A percentile compares a stretch with the other conserved stretches of the same genome.
These are phyloP conservation scores for Solanum appendiculatum DNA, from an alignment of 257 asterid genomes.

Conservation along the genomic window DNA sequence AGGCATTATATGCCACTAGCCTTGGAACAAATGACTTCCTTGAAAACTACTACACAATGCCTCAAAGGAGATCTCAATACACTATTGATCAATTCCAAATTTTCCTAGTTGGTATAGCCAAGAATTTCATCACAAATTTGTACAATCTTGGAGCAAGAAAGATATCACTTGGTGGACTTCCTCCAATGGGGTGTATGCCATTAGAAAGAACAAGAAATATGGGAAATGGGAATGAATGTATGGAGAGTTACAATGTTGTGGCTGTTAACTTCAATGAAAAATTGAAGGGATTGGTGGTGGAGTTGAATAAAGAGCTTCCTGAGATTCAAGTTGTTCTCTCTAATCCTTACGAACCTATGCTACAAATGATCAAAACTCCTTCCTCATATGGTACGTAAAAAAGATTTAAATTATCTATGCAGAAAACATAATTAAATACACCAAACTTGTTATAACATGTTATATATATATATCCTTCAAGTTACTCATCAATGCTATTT, in stretches of 20 bases:
- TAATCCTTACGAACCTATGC: slow-evolving; percentile 44
- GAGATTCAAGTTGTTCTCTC: slow-evolving; percentile 67
- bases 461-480: neutral
- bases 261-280: slow-evolving; percentile 58
- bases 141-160: slow-evolving; percentile 67
- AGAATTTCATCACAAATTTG: slow-evolving; percentile 32
- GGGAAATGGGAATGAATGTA: slow-evolving; percentile 29
- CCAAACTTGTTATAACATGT: neutral
- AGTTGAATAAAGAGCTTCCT: slow-evolving; percentile 28
- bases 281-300: slow-evolving; percentile 29
- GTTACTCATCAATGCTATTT: neutral
- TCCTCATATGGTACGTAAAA: slow-evolving; percentile 36
- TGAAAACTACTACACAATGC: slow-evolving; percentile 55
- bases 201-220: slow-evolving; percentile 51
- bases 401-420: neutral
- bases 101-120: slow-evolving; percentile 44
- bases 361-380: slow-evolving; percentile 38
- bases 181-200: slow-evolving; percentile 95
- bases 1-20: slow-evolving; percentile 59
- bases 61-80: slow-evolving; percentile 30
- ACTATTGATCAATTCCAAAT: slow-evolving; percentile 46
- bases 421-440: neutral
- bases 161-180: slow-evolving; percentile 65
- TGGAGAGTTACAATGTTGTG: slow-evolving; percentile 48
- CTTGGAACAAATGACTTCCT: slow-evolving; percentile 81